phyloP scores from a whole-genome alignment of 306 rosid genomes.

The Potentilla sterilis region DNA sequence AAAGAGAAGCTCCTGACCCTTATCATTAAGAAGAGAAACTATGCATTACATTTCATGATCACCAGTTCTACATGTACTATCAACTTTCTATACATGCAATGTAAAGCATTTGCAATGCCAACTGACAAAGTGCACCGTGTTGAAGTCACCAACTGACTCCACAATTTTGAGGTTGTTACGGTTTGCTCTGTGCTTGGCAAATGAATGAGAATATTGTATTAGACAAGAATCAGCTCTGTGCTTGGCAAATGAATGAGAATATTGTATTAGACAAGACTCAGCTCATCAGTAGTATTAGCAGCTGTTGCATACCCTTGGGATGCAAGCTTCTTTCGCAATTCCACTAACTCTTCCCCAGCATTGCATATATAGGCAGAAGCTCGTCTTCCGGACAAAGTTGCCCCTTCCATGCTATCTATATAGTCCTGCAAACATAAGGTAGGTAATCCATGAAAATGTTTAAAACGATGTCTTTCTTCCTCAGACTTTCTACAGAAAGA shows the following conservation, averaged over 20 bases:
- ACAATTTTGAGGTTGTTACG: background rate
- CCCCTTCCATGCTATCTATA: slow-evolving; percentile 99
- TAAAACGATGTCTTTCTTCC: background rate
- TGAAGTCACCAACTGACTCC: background rate
- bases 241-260: background rate
- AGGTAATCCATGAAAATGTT: background rate
- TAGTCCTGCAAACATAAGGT: slow-evolving; percentile 61
- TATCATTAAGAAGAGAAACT: background rate
- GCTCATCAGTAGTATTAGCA: slow-evolving; percentile 58
- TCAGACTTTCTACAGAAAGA: background rate
- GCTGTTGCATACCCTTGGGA: slow-evolving; percentile 25
- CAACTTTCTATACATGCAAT: background rate
- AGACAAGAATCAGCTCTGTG: no score
- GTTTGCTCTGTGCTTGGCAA: background rate
- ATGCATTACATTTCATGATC: slow-evolving; percentile 7
- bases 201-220: no score
- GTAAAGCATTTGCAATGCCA: slow-evolving; percentile 12
- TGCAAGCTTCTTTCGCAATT: slow-evolving; percentile 61
- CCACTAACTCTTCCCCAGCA: slow-evolving; percentile 77
- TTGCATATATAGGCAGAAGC: slow-evolving; percentile 81
- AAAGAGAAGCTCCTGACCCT: background rate
- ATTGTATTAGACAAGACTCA: slow-evolving; percentile 64
- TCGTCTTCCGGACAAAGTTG: slow-evolving; percentile 94
- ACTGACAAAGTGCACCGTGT: background rate
- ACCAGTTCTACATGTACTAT: background rate